These are phyloP conservation scores for Geranium brycei DNA, from an alignment of 345 rosid species.

Conservation along the genomic window DNA sequence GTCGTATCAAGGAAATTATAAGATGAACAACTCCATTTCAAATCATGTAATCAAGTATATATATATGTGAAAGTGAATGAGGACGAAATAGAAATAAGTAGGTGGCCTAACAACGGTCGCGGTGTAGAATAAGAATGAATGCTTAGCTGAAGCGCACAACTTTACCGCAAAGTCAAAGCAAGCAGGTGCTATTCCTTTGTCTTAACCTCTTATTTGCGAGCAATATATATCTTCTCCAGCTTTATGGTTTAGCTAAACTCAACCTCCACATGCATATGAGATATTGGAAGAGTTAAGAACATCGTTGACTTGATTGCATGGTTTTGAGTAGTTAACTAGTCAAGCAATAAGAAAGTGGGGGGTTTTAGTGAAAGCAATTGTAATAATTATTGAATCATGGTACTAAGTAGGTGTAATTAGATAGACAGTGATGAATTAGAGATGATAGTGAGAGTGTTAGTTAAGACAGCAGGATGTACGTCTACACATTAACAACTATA, in stretches of 20 bases:
- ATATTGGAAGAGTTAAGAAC: background rate
- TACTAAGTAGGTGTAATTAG: background rate
- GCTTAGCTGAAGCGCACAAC: background rate
- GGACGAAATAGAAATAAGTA: background rate
- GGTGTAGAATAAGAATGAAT: background rate
- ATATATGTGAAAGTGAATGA: background rate
- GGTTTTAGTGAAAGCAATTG: no score
- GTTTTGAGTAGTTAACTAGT: background rate
- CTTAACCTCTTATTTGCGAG: no score
- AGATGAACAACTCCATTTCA: background rate
- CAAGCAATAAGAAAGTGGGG: background rate
- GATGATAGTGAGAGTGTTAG: background rate
- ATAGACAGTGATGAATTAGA: background rate
- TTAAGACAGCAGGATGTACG: no score
- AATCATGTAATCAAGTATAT: background rate
- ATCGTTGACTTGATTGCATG: background rate
- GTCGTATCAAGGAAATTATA: background rate
- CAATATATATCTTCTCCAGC: background rate
- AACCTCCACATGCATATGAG: background rate
- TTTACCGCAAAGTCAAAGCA: background rate
- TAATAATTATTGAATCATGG: background rate
- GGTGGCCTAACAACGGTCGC: background rate
- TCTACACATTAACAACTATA: no score
- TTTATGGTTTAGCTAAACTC: background rate
- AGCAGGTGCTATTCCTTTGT: background rate